Base-by-base conservation (phyloP, 352 stramenopile species). In the Globisporangium echinulatum region DNA sequence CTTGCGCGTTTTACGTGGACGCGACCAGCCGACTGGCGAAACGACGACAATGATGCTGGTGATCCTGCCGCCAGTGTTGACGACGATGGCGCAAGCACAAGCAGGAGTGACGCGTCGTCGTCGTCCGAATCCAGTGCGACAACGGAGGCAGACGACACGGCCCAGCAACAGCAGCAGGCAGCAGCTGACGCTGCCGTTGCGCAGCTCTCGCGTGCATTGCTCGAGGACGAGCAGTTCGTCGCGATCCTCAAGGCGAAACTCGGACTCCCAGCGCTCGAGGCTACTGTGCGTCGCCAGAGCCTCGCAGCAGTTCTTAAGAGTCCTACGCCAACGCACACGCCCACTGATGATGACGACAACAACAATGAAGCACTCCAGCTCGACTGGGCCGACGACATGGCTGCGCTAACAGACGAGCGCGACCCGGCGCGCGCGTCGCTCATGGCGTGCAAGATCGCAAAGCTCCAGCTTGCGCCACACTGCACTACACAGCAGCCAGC, bases 141-240 rank as follows among this genome's bases (percentile, higher is more conserved):
- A 19, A 42, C 10, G 2, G 44, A 39, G 19, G 64, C 49, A 0
- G 19, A 59, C 1, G 52, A 74, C 5, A 59, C 65, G 9, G 57
- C 62, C 1, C 63, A 77, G 56, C 64, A 72, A 4, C 62, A 57
- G 25, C 25, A 33, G 25, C 25, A 33, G 25, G 25, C 25, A 17
- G 64, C 53, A 17, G 83, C 69, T 39, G 52, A 61, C 42, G 56
- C 68, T 37, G 67, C 57, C 3, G 66, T 86, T 38, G 17, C 62
- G 2, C 56, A 66, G 15, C 63, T 87, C 55, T 62, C 73, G 0
- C 68, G 59, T 11, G 68, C 63, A 15, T 43, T 93, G 25, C 66
- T 89, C 4, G 68, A 73, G 2, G 77, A 90, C 46, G 74, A 89
- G 52, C 59, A 78, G 38, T 93, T 92, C 59, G 63, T 93, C 13